Percentiles rank a stretch among this genome's conserved stretches.
phyloP scores from a whole-genome alignment of 2,329 filamentous ascomycete genomes.

The Microsporum audouinii region DNA sequence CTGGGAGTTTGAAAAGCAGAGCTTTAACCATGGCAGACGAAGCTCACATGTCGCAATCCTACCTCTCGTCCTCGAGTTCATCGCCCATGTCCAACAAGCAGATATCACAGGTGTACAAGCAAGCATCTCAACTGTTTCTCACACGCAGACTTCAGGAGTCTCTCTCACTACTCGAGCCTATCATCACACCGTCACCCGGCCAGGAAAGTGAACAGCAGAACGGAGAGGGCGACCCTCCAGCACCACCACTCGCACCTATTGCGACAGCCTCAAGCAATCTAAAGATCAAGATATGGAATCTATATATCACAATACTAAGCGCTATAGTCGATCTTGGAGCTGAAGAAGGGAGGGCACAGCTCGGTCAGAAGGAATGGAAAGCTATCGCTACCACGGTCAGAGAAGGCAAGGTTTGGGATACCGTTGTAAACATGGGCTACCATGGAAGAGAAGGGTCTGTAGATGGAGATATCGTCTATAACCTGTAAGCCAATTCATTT shows the following conservation, averaged over 20 bases:
- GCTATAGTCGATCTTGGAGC: slow-evolving; percentile 78
- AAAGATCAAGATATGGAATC: slow-evolving; percentile 90
- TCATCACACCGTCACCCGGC: slow-evolving; percentile 51
- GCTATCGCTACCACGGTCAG: slow-evolving; percentile 70
- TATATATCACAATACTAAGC: slow-evolving; percentile 89
- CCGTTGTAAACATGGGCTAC: slow-evolving; percentile 78
- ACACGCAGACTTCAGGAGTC: slow-evolving; percentile 89
- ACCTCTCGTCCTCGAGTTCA: slow-evolving; percentile 47
- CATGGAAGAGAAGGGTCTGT: slow-evolving; percentile 79
- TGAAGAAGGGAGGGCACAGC: slow-evolving; percentile 79
- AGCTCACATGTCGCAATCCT: neutral
- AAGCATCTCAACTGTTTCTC: slow-evolving; percentile 85
- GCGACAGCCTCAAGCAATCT: slow-evolving; percentile 69
- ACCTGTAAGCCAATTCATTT: slow-evolving; percentile 32
- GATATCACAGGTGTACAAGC: slow-evolving; percentile 85
- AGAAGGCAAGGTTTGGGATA: slow-evolving; percentile 88
- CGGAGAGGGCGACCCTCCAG: slow-evolving; percentile 31
- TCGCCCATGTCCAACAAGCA: slow-evolving; percentile 52
- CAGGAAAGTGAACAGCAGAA: slow-evolving; percentile 29
- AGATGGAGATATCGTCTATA: slow-evolving; percentile 76
- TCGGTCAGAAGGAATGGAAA: slow-evolving; percentile 79
- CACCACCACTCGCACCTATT: slow-evolving; percentile 55
- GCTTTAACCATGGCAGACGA: neutral
- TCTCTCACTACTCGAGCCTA: slow-evolving; percentile 68
- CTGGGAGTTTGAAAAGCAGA: neutral